A percentile compares a stretch with the other conserved stretches of the same genome.
phyloP scores from a whole-genome alignment of 768 basidiomycete genomes.

The Xerocomellus amylosporus region DNA sequence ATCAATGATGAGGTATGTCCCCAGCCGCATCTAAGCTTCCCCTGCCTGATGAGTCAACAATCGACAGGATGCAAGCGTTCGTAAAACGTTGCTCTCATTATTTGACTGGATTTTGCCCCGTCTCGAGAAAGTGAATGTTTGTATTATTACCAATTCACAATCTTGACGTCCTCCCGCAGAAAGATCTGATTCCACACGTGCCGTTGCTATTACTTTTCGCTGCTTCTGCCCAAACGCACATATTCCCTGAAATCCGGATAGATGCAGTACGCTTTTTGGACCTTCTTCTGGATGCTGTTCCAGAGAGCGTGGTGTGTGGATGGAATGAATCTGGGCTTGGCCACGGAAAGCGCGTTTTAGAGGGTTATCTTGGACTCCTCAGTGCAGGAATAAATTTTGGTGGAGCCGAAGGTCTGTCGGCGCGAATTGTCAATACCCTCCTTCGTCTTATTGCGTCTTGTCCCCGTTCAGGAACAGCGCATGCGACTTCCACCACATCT shows the following conservation, averaged over 20 bases:
- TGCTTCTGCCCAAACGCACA: slow-evolving; percentile 89
- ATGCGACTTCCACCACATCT: slow-evolving; percentile 60
- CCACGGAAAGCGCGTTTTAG: slow-evolving; percentile 64
- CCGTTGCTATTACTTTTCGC: slow-evolving; percentile 78
- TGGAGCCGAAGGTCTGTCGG: slow-evolving; percentile 48
- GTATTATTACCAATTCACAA: not conserved
- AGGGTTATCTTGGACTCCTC: slow-evolving; percentile 79
- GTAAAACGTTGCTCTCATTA: slow-evolving; percentile 68
- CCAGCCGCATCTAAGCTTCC: not conserved
- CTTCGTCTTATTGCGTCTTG: not conserved
- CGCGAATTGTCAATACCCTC: not conserved
- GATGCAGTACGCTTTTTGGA: slow-evolving; percentile 83
- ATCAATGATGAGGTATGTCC: slow-evolving; percentile 76
- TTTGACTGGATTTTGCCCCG: slow-evolving; percentile 70
- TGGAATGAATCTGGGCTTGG: slow-evolving; percentile 56
- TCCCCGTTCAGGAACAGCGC: slow-evolving; percentile 22
- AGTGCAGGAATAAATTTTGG: slow-evolving; percentile 64
- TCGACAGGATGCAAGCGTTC: slow-evolving; percentile 71
- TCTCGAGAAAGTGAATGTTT: slow-evolving; percentile 49
- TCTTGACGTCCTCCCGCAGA: slow-evolving; percentile 40
- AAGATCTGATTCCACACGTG: slow-evolving; percentile 70
- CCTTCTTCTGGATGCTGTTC: slow-evolving; percentile 67
- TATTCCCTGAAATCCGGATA: slow-evolving; percentile 91
- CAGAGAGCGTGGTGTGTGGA: slow-evolving; percentile 60
- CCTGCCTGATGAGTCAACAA: not conserved